Evolutionary conservation across 2,329 filamentous ascomycete genomes (phyloP).

Genomic region (Aspergillus sp.): DNA sequence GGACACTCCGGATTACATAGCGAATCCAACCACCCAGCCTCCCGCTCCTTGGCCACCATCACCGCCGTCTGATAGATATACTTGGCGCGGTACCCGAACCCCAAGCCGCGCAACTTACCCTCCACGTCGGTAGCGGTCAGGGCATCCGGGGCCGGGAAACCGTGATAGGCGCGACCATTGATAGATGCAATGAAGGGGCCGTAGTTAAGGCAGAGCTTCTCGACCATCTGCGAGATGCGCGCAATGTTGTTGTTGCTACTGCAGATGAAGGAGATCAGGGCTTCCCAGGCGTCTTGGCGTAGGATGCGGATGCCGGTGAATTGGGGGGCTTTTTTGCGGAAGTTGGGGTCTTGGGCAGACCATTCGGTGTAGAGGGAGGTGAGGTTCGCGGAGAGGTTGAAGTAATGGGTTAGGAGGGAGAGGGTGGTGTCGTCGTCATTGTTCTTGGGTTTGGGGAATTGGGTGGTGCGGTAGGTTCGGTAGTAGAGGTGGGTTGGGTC

Average conservation of each 20-base stretch:
- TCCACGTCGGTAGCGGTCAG: conserved; percentile 78
- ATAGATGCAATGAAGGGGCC: conserved; percentile 74
- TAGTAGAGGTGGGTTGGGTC: conserved; percentile 79
- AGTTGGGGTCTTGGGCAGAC: conserved; percentile 83
- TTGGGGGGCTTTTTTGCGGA: conserved; percentile 79
- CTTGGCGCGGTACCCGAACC: conserved; percentile 92
- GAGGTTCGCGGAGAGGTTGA: conserved; percentile 81
- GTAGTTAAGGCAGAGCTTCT: conserved; percentile 86
- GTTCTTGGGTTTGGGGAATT: conserved; percentile 8
- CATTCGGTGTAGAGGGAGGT: conserved; percentile 78
- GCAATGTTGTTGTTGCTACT: conserved; percentile 98
- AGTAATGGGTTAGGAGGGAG: conserved; percentile 76
- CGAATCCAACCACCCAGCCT: conserved; percentile 72
- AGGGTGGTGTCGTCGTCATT: conserved; percentile 62
- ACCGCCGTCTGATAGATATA: conserved; percentile 86
- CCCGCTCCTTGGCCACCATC: conserved; percentile 68
- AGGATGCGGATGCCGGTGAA: conserved; percentile 92
- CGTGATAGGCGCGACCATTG: conserved; percentile 73
- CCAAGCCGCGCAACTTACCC: conserved; percentile 73
- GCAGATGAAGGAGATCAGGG: conserved; percentile 92
- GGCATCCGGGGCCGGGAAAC: conserved; percentile 77
- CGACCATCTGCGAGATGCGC: conserved; percentile 93
- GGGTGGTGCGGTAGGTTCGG: conserved; percentile 62
- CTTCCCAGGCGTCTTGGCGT: conserved; percentile 94
- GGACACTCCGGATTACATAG: conserved; percentile 77